phyloP scores from a whole-genome alignment of 2,329 filamentous ascomycete species.

The Fusarium robinianum region DNA sequence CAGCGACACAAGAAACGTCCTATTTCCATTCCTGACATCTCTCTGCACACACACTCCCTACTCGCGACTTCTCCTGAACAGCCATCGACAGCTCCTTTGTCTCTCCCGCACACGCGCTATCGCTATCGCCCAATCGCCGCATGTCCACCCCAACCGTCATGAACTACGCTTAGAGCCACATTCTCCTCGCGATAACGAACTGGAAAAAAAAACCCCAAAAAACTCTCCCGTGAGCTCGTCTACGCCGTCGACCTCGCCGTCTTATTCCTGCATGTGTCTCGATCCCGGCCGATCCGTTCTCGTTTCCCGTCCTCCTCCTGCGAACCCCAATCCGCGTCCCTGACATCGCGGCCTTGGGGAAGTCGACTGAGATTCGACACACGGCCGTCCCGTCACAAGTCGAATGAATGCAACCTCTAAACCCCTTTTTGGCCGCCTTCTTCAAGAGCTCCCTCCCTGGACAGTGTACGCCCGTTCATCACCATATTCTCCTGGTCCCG shows the following conservation, averaged over 20 bases:
- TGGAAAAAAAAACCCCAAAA: too few relatives aligned
- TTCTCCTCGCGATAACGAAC: conserved; percentile 16
- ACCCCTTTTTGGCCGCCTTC: conserved; percentile 98
- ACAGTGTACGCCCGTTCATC: conserved; percentile 89
- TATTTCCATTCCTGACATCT: too few relatives aligned
- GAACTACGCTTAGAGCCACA: conserved; percentile 21
- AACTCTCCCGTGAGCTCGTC: conserved; percentile 13
- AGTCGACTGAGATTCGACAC: conserved; percentile 37
- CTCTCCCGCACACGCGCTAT: conserved; percentile 18
- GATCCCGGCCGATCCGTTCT: conserved; percentile 22
- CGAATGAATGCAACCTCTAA: conserved; percentile 88
- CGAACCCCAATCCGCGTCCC: conserved; percentile 19
- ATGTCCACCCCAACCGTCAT: conserved; percentile 32
- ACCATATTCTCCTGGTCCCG: conserved; percentile 92
- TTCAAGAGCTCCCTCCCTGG: conserved; percentile 91
- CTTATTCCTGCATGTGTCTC: conserved; percentile 35
- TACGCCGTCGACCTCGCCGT: conserved; percentile 8
- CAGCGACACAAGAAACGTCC: too few relatives aligned
- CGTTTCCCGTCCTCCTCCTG: conserved; percentile 12
- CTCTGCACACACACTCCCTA: conserved; percentile 15
- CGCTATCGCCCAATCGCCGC: conserved; percentile 29
- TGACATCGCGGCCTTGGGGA: conserved; percentile 31
- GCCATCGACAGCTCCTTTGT: conserved; percentile 15
- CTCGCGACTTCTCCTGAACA: conserved; percentile 1
- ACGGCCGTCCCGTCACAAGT: conserved; percentile 37